A percentile compares a stretch with the other conserved stretches of the same genome.
Evolutionary conservation across 2,329 filamentous ascomycete genomes (phyloP).

Genomic region (Pochonia chlamydosporia): DNA sequence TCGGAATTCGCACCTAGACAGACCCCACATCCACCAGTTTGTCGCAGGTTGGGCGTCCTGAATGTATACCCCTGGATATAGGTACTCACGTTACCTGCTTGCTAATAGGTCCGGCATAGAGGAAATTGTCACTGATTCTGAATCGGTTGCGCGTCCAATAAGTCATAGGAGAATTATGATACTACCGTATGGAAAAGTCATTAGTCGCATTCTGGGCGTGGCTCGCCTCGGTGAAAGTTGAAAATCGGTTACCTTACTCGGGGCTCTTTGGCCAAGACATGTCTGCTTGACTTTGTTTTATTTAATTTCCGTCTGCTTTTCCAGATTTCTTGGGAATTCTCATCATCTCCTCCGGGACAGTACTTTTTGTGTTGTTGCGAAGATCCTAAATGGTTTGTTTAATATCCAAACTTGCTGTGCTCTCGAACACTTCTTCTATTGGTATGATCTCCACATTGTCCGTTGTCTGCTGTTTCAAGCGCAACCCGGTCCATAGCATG

Average conservation of each 20-base stretch:
- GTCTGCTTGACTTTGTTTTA: too few species aligned
- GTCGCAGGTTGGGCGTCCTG: conserved; percentile 5
- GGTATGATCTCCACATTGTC: background rate
- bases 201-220: background rate
- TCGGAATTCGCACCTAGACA: background rate
- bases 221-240: too few species aligned
- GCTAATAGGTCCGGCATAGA: background rate
- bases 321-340: too few species aligned
- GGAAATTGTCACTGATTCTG: background rate
- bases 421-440: background rate
- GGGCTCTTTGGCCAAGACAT: too few species aligned
- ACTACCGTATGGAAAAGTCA: background rate
- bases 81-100: too few species aligned
- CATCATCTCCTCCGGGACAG: too few species aligned
- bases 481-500: background rate
- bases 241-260: too few species aligned
- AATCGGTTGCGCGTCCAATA: background rate
- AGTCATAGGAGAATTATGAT: background rate
- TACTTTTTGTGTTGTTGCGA: too few species aligned
- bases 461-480: background rate
- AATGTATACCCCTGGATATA: background rate
- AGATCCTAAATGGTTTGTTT: too few species aligned
- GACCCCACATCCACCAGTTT: background rate
- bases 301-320: too few species aligned
- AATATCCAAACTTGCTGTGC: background rate